These are phyloP conservation scores for Podospora tetraspora DNA, from an alignment of 495 filamentous ascomycete genomes.

Conservation along the genomic window DNA sequence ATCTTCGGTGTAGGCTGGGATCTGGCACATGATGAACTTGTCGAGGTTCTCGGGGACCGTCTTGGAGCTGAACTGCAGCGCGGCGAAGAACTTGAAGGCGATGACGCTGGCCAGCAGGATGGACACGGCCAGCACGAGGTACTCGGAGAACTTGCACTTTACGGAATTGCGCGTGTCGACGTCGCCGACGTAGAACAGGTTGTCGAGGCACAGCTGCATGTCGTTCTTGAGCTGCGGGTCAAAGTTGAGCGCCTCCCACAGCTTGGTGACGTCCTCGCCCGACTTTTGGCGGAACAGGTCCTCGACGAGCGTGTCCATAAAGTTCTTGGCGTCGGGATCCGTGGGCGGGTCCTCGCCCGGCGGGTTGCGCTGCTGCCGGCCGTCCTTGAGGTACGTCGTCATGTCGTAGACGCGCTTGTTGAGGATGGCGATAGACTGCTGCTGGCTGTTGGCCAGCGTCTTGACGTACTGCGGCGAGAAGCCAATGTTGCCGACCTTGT, in stretches of 20 bases:
- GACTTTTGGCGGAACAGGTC: conserved; percentile 69
- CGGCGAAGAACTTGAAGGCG: conserved; percentile 93
- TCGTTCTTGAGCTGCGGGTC: conserved; percentile 46
- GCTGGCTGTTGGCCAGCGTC: conserved; percentile 55
- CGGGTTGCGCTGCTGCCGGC: conserved; percentile 56
- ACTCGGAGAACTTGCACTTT: conserved; percentile 81
- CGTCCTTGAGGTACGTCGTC: conserved; percentile 75
- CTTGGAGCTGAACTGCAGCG: conserved; percentile 87
- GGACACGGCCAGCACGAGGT: conserved; percentile 87
- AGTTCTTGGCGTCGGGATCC: conserved; percentile 57
- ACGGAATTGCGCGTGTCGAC: conserved; percentile 86
- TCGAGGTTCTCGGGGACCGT: conserved; percentile 91
- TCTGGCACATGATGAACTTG: conserved; percentile 97
- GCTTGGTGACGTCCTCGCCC: conserved; percentile 76
- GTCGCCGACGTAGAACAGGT: conserved; percentile 91
- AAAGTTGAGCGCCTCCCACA: conserved; percentile 68
- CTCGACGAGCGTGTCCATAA: conserved; percentile 74
- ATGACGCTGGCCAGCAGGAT: conserved; percentile 76
- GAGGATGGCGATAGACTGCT: conserved; percentile 69
- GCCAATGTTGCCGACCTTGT: conserved; percentile 83
- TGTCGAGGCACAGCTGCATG: conserved; percentile 86
- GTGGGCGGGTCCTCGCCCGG: conserved; percentile 45
- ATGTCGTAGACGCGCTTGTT: conserved; percentile 83
- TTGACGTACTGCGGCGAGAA: conserved; percentile 74
- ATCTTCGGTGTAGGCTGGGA: conserved; percentile 96